These are phyloP conservation scores for Paragyromitra xinjiangensis DNA, from an alignment of 495 filamentous ascomycete species.

Conservation along the genomic window DNA sequence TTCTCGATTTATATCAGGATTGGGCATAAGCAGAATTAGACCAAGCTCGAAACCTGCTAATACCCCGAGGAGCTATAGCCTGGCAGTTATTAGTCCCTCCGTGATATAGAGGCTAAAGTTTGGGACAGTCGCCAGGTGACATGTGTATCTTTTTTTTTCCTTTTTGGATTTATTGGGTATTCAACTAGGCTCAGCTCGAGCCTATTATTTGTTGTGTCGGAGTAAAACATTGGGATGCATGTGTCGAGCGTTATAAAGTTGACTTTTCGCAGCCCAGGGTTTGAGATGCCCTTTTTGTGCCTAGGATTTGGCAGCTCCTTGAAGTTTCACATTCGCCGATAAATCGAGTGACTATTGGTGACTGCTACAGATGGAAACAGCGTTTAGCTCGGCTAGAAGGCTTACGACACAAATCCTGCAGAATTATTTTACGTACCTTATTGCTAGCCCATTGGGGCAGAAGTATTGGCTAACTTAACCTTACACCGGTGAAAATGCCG, in stretches of 20 bases:
- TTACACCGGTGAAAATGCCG: background rate
- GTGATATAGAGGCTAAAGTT: constrained; percentile 7
- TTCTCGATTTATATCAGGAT: constrained; percentile 18
- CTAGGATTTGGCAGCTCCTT: constrained; percentile 14
- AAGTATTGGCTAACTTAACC: background rate
- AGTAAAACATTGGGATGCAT: constrained; percentile 32
- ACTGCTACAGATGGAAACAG: constrained; percentile 6
- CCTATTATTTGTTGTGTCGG: constrained; percentile 19
- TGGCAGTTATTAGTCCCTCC: background rate
- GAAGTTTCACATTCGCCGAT: background rate
- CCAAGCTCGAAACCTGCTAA: background rate
- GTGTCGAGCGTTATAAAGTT: constrained; percentile 32
- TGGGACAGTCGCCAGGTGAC: constrained; percentile 20
- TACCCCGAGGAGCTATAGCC: background rate
- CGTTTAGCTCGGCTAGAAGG: constrained; percentile 37
- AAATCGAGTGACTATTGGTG: constrained; percentile 41
- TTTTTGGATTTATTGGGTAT: constrained; percentile 40
- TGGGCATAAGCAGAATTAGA: background rate
- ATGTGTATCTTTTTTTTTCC: constrained; percentile 42
- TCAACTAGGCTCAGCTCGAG: constrained; percentile 10
- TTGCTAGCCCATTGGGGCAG: constrained; percentile 19
- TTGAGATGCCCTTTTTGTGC: constrained; percentile 14
- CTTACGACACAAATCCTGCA: constrained; percentile 7
- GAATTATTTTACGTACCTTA: constrained; percentile 23
- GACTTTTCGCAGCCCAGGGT: constrained; percentile 1